Base-by-base conservation (phyloP, 2,329 filamentous ascomycete genomes). In the Grosmannia huntii region DNA sequence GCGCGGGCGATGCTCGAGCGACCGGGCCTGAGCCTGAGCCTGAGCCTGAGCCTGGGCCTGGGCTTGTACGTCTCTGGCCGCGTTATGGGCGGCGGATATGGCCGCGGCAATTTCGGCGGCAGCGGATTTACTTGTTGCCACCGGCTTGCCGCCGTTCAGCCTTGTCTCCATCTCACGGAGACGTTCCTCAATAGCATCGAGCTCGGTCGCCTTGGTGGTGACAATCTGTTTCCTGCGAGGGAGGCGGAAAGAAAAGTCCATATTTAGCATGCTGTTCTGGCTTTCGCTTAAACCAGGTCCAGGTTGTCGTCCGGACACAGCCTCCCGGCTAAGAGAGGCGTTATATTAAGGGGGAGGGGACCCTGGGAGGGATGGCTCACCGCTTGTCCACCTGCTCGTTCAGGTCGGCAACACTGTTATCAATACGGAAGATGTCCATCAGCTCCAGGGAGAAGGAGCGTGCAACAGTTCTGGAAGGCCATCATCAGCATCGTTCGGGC, bases 401-500 rank as follows among this genome's bases (percentile, higher is more conserved):
- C 41, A 95, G 79, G 62, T 86, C 81, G 67, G 86, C 82, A 60
- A 94, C 69, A 65, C 85, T 86, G 71, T 84, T 86, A 65, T 94
- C 89, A 68, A 96, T 85, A 67, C 87, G 86, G 76, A 96, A 96
- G 65, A 95, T 86, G 69, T 90, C 86, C 76, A 92, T 87, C 61
- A 96, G 78, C 70, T 92, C 89, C 51, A 84, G 78, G 60, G 90
- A 92, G 74, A 96, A 96, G 68, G 87, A 89, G 66, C 84, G 86
- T 57, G 90, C 91, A 72, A 96, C 84, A 61, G 89, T 94, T 63
- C 91, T 96, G 72, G 25, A 51, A n/a, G 52, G 28, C 10, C n/a
- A n/a, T 46, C 19, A 46, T 33, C 41, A 56, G 54, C 41, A 56
- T 21, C 6, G 16, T n/a, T n/a, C 19, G 19, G 7, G 16, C 19